A percentile compares a stretch with the other conserved stretches of the same genome.
Evolutionary conservation across 441 rosid genomes (phyloP).

Genomic region (Eruca vesicaria): DNA sequence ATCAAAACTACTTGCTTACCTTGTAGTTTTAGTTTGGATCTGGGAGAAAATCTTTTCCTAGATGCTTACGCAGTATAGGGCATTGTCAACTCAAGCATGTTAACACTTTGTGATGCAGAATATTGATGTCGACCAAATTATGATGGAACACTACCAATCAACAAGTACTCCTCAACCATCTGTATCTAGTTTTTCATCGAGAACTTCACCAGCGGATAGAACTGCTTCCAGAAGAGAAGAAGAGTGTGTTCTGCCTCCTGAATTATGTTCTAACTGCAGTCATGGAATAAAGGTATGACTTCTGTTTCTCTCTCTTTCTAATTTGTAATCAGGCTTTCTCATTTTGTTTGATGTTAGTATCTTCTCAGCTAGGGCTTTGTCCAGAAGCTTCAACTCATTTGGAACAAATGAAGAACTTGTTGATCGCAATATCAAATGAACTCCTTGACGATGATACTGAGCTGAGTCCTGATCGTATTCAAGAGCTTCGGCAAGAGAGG

Average conservation of each 20-base stretch:
- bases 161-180: constrained; percentile 73
- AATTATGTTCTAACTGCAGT: constrained; percentile 66
- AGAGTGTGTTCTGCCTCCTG: constrained; percentile 55
- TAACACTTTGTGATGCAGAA: constrained; percentile 48
- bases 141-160: constrained; percentile 83
- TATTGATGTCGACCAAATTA: constrained; percentile 91
- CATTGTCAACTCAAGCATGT: constrained; percentile 13
- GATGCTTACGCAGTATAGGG: background rate
- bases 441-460: constrained; percentile 71
- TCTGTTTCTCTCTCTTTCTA: constrained; percentile 13
- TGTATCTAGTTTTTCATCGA: constrained; percentile 51
- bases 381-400: constrained; percentile 68
- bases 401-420: constrained; percentile 80
- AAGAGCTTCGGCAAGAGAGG: constrained; percentile 79
- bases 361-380: constrained; percentile 83
- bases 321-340: constrained; percentile 17
- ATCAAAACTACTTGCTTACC: background rate
- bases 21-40: background rate
- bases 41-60: background rate
- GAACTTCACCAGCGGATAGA: constrained; percentile 51
- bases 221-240: constrained; percentile 43
- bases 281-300: constrained; percentile 70
- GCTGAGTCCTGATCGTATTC: constrained; percentile 52
- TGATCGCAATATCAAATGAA: constrained; percentile 85
- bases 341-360: constrained; percentile 32